Conservation (phyloP, 2,329 filamentous ascomycete genomes). For the Blastomyces gilchristii region DNA sequence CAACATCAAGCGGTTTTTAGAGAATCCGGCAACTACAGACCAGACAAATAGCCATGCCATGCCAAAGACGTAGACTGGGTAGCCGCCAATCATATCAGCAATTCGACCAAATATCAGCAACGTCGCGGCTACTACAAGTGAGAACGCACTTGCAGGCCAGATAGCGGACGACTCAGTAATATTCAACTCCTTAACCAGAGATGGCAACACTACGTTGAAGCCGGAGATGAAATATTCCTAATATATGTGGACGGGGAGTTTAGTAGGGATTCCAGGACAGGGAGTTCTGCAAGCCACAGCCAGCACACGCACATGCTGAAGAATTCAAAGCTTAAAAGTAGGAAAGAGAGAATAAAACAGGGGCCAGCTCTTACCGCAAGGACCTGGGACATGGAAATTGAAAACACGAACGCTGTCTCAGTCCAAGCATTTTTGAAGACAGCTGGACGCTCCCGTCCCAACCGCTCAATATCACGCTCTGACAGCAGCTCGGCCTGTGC, state of each 20-base stretch:
- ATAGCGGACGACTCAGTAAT: constrained; percentile 56
- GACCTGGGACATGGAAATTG: constrained; percentile 53
- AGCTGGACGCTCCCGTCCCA: constrained; percentile 53
- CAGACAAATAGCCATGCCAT: constrained; percentile 55
- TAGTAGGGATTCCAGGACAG: constrained; percentile 5
- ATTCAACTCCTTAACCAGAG: constrained; percentile 49
- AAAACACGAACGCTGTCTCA: constrained; percentile 55
- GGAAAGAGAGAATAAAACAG: background rate
- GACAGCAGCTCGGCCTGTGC: background rate
- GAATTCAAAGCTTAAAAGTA: background rate
- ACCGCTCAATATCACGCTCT: constrained; percentile 40
- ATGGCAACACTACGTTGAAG: constrained; percentile 59
- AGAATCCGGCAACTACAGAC: constrained; percentile 61
- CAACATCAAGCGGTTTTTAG: constrained; percentile 56
- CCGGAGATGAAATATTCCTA: constrained; percentile 68
- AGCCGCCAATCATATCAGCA: constrained; percentile 52
- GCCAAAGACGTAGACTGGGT: constrained; percentile 55
- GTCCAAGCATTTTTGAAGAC: constrained; percentile 43
- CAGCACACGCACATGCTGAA: background rate
- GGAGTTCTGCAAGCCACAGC: background rate
- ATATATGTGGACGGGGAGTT: background rate
- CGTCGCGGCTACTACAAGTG: constrained; percentile 40
- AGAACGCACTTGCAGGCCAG: constrained; percentile 45
- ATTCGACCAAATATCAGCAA: constrained; percentile 47
- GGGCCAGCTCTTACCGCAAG: constrained; percentile 39